Evolutionary conservation across 2,329 filamentous ascomycete species (phyloP), one percentile per base, ranked within the genome.

Genomic region (Penicillium sp.): DNA sequence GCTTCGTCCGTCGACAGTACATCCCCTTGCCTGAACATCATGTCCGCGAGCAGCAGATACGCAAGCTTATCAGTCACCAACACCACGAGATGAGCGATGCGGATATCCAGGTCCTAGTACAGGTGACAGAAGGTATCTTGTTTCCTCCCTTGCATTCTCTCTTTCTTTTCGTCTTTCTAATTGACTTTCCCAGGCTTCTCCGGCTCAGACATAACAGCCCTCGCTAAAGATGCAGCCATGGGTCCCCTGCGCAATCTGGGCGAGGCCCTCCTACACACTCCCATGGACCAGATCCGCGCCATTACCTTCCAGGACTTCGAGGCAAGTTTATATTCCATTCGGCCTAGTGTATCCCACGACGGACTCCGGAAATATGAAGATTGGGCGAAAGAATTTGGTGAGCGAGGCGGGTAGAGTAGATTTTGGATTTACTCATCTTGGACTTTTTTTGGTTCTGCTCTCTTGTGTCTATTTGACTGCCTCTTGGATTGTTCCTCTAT

Each of bases 191-290:
- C 64, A 97, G 92, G 92, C n/a, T 99, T 96, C 76, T 97, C 92
- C 9, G 94, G 94, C 44, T 96, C 92, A 2, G 94, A 99, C 69
- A 96, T 99, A 63, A 97, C 94, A 23, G 92, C 94, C 1, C 80
- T 99, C 9, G 94, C 94, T 8, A 99, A 99, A 76, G 94, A 99
- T 71, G 94, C 94, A 9, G 94, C 94, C 3, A 99, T 99, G 94
- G 93, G 94, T 0, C 94, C 94, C 0, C 79, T 99, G 13, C 85
- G 94, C 33, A 93, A 91, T 52, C 80, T 97, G 2, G 94, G 94
- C 27, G 94, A 97, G 72, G 91, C 89, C 40, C 78, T 99, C 31
- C 81, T 99, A 34, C 87, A 90, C 63, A 97, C 95, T 82, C 90
- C 89, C 0, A 96, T 94, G 84, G 94, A 99, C 60, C 86, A 97